phyloP scores from a whole-genome alignment of 495 filamentous ascomycete species.

The Hypomontagnella submonticulosa region DNA sequence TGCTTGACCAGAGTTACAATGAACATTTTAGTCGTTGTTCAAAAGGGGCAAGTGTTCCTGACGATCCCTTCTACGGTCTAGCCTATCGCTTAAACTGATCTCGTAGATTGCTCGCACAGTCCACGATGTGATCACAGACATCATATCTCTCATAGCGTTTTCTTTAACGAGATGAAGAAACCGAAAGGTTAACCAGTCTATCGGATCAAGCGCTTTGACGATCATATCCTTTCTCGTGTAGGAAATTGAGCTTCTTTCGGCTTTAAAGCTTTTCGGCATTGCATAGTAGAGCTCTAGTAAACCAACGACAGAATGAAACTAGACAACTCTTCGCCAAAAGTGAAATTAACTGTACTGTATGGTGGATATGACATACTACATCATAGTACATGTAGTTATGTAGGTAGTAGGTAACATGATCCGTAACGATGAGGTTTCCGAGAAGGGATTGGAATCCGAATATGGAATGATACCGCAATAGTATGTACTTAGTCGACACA shows the following conservation, averaged over 20 bases:
- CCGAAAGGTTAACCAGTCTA: slow-evolving; percentile 31
- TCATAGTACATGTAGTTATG: too few relatives aligned
- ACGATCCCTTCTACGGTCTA: slow-evolving; percentile 31
- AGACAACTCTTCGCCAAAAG: not conserved
- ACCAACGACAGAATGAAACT: not conserved
- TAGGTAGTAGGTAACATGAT: slow-evolving; percentile 14
- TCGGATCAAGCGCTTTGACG: slow-evolving; percentile 13
- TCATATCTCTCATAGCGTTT: slow-evolving; percentile 10
- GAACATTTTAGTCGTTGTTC: slow-evolving; percentile 13
- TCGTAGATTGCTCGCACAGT: slow-evolving; percentile 30
- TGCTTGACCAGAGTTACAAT: slow-evolving; percentile 2
- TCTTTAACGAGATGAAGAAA: slow-evolving; percentile 43
- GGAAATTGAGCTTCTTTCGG: slow-evolving; percentile 23
- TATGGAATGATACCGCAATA: slow-evolving; percentile 30
- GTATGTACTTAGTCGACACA: too few relatives aligned
- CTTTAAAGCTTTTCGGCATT: slow-evolving; percentile 3
- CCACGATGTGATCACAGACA: slow-evolving; percentile 20
- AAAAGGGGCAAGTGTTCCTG: slow-evolving; percentile 34
- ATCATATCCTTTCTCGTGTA: slow-evolving; percentile 26
- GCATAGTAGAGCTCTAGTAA: not conserved
- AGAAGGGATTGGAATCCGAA: slow-evolving; percentile 25
- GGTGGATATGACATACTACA: not conserved
- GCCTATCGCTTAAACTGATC: slow-evolving; percentile 35
- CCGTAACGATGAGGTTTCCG: slow-evolving; percentile 26
- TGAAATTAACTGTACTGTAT: not conserved